Conservation (phyloP, 2,329 filamentous ascomycete genomes). For the Alternaria longipes region DNA sequence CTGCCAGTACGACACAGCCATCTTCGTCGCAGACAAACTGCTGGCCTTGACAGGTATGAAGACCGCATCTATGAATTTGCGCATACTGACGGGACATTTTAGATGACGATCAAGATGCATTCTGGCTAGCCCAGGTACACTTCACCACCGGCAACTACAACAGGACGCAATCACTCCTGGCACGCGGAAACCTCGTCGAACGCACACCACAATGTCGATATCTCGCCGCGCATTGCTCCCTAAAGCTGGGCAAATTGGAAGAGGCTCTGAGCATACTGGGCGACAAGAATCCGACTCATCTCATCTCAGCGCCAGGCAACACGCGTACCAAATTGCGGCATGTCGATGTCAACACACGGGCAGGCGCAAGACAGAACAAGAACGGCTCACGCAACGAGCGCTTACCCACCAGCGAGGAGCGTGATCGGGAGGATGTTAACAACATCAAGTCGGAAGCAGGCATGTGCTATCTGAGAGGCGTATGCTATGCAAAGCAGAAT, state of each 20-base stretch:
- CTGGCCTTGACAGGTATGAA: slow-evolving; percentile 86
- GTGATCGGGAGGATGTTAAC: slow-evolving; percentile 73
- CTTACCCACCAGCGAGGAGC: slow-evolving; percentile 67
- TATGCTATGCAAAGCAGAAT: slow-evolving; percentile 97
- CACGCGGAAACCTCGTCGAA: slow-evolving; percentile 80
- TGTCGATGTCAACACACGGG: slow-evolving; percentile 62
- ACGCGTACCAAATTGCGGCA: slow-evolving; percentile 77
- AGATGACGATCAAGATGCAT: slow-evolving; percentile 95
- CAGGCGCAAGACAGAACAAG: slow-evolving; percentile 58
- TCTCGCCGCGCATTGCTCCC: slow-evolving; percentile 90
- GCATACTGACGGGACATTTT: slow-evolving; percentile 20
- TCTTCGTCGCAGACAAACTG: slow-evolving; percentile 97
- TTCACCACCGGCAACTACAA: slow-evolving; percentile 96
- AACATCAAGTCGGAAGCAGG: slow-evolving; percentile 90
- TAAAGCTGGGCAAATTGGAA: slow-evolving; percentile 90
- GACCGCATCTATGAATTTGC: background rate
- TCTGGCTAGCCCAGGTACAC: slow-evolving; percentile 98
- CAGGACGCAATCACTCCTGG: slow-evolving; percentile 85
- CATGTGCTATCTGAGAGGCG: slow-evolving; percentile 94
- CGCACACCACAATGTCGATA: slow-evolving; percentile 90
- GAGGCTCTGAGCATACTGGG: slow-evolving; percentile 87
- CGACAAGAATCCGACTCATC: slow-evolving; percentile 91
- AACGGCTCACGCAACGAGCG: slow-evolving; percentile 59
- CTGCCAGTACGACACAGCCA: slow-evolving; percentile 94
- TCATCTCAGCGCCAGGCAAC: slow-evolving; percentile 74